Base-by-base conservation (phyloP, 2,329 filamentous ascomycete genomes). In the Rhynchosporium secalis region DNA sequence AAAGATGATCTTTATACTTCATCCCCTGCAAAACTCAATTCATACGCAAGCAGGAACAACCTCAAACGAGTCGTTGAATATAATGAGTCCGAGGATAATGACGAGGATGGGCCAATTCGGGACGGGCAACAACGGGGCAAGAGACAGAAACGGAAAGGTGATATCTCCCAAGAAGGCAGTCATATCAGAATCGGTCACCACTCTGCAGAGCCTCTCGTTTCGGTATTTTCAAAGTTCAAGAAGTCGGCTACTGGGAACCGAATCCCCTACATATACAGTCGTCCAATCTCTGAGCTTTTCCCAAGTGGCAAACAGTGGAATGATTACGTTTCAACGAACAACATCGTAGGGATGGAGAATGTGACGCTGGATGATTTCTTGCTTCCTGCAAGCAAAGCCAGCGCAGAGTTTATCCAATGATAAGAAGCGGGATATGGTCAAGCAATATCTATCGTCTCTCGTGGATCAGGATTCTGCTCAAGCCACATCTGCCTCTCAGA, bases 151-250 rank as follows among this genome's bases (percentile, higher is more conserved):
- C 33, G 4, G 3, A 40, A 12, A n/a, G 3, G 5, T 9, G 33
- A 26, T 36, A 28, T 13, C 33, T 3, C 49, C 20, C 20, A 20
- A 13, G 52, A 56, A 12, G 31, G 10, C 40, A 20, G 26, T 56
- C 12, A 56, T 45, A 31, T 45, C 33, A 54, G 33, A 10, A 54
- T 54, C 38, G 52, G 52, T 10, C 52, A 56, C 26, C 52, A 56
- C 10, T 43, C 33, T 5, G 33, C 49, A 28, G 49, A 54, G n/a
- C 49, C 33, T 54, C 33, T 54, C 8, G 40, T 54, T 54, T 4
- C 49, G 1, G 10, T 54, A 9, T 54, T 54, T 41, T 31, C 49
- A 26, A 54, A 54, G 33, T 20, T 40, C 49, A 54, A 40, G 31
- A 40, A 54, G 7, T 13, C 7, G n/a, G 8, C 3, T 28, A 20